Conservation (phyloP, 345 rosid species). For the Brassica carinata region DNA sequence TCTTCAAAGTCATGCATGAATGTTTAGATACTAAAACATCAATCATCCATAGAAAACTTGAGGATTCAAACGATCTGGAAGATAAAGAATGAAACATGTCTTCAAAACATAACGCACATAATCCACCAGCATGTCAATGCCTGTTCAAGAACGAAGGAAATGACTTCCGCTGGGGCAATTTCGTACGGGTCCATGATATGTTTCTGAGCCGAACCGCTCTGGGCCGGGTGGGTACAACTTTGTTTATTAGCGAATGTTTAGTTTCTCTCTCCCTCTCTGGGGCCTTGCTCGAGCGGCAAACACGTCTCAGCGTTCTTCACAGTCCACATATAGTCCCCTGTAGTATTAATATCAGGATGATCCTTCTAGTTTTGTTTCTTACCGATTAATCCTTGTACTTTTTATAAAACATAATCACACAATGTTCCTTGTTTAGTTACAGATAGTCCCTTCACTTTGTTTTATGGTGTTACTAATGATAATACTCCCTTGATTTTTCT, state of each 20-base stretch:
- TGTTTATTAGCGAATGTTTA: background rate
- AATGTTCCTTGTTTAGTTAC: background rate
- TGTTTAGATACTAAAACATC: background rate
- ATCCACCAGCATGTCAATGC: constrained; percentile 19
- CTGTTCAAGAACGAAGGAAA: background rate
- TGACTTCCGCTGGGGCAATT: background rate
- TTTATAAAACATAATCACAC: background rate
- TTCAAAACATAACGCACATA: background rate
- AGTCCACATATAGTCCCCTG: background rate
- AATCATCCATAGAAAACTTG: background rate
- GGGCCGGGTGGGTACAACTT: constrained; percentile 12
- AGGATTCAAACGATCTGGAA: constrained; percentile 1
- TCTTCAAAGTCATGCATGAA: constrained; percentile 14
- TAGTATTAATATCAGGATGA: background rate
- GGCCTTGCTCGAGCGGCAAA: background rate
- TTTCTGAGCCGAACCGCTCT: background rate
- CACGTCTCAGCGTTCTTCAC: background rate
- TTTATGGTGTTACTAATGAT: background rate
- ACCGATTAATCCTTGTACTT: background rate
- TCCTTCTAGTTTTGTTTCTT: background rate
- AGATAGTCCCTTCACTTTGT: background rate
- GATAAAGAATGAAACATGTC: constrained; percentile 6
- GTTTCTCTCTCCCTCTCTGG: background rate
- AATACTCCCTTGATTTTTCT: background rate
- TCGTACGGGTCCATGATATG: background rate